Evolutionary conservation across 2,329 filamentous ascomycete genomes (phyloP), one percentile per base, ranked within the genome.

Genomic region (Exophiala xenobiotica): DNA sequence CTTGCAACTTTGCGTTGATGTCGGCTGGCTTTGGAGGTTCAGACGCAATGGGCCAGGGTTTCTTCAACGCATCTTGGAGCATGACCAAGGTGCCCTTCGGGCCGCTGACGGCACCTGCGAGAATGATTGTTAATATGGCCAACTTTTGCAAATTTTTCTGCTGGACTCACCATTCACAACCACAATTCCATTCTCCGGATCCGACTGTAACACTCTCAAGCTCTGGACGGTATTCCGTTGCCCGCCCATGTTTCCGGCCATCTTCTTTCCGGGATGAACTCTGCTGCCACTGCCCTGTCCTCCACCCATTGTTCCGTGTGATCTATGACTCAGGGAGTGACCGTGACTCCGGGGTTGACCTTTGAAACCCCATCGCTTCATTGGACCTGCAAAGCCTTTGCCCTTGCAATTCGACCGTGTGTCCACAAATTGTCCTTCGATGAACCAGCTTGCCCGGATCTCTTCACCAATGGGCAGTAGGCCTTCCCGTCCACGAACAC

Each of bases 221-320:
- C 95, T 96, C 78, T 96, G 91, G 51, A 93, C 80, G 41, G 93
- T 99, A 49, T 90, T 87, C 61, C 82, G 83, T 70, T 95, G 81
- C 60, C 87, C 88, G 58, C 93, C 93, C 93, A 99, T 97, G 53
- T 89, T 83, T 49, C 93, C 93, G 3, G 93, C 83, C 93, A 99
- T 99, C 75, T 90, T 93, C 82, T 99, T 99, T 54, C 93, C 93
- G 0, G 93, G 93, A 67, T 90, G 76, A 19, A 99, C 92, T 72
- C 93, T 83, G 57, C 89, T 95, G 74, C 93, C 93, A 67, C 87
- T 85, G 59, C 93, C 93, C 73, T 99, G 93, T 62, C 87, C 88
- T 54, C 87, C 89, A 68, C 93, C 93, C 6, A 86, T 80, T 26
- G 90, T 92, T 78, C 93, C 93, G 74, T 96, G 88, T 22, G 88